phyloP scores from a whole-genome alignment of 1,284 basidiomycete genomes.

The Singerocomus rubriflavus region DNA sequence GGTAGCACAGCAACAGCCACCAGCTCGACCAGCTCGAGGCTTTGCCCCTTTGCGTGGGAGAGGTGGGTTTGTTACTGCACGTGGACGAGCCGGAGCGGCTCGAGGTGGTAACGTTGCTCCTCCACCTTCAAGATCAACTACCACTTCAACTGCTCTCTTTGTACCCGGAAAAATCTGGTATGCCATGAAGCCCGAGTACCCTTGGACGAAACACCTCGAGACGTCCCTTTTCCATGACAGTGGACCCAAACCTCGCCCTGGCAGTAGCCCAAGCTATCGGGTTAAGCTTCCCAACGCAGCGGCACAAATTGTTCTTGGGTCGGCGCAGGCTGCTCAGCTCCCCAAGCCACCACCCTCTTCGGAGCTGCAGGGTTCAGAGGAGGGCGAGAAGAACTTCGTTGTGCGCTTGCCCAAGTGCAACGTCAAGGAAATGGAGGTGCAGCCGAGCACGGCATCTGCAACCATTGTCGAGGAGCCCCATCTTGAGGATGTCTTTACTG shows the following conservation, averaged over 20 bases:
- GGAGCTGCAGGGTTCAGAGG: slow-evolving; percentile 33
- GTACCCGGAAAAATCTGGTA: slow-evolving; percentile 59
- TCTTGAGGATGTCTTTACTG: slow-evolving; percentile 56
- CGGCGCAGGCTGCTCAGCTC: slow-evolving; percentile 12
- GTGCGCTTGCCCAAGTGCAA: slow-evolving; percentile 51
- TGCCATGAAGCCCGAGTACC: slow-evolving; percentile 68
- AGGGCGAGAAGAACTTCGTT: slow-evolving; percentile 45
- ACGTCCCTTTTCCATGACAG: slow-evolving; percentile 64
- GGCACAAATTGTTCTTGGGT: slow-evolving; percentile 30
- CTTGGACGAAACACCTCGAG: slow-evolving; percentile 79
- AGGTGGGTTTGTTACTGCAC: slow-evolving; percentile 36
- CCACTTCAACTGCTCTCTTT: slow-evolving; percentile 26
- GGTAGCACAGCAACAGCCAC: slow-evolving; percentile 29
- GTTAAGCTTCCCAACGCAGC: slow-evolving; percentile 56
- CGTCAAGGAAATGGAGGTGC: slow-evolving; percentile 32
- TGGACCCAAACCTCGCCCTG: slow-evolving; percentile 52
- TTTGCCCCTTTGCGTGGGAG: slow-evolving; percentile 37
- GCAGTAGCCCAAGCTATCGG: slow-evolving; percentile 51
- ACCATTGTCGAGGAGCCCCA: slow-evolving; percentile 39
- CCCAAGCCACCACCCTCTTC: slow-evolving; percentile 16
- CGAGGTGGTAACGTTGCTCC: slow-evolving; percentile 44
- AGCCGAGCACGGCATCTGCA: slow-evolving; percentile 27
- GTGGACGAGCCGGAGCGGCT: slow-evolving; percentile 41
- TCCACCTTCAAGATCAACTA: slow-evolving; percentile 19
- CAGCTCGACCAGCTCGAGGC: slow-evolving; percentile 31